phyloP scores from a whole-genome alignment of 2,329 filamentous ascomycete genomes.

The Xylariaceae sp. region DNA sequence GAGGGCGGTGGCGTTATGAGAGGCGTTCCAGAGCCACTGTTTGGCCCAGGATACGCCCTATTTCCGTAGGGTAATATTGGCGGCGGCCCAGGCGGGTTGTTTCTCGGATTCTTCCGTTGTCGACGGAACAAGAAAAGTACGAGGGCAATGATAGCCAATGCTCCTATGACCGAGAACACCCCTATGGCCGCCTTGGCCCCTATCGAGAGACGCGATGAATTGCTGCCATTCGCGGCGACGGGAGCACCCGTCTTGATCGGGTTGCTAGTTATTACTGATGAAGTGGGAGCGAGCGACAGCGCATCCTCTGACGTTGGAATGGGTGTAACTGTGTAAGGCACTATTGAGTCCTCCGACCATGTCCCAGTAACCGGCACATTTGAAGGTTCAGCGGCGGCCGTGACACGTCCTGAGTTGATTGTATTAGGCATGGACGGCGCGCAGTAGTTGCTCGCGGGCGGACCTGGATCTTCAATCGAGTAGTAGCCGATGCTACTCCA shows the following conservation, averaged over 20 bases:
- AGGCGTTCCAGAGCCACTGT: constrained; percentile 37
- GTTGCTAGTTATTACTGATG: constrained; percentile 1
- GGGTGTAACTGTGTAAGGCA: neutral
- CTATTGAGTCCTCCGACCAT: neutral
- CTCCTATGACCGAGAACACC: constrained; percentile 37
- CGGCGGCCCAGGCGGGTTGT: neutral
- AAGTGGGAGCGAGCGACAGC: constrained; percentile 1
- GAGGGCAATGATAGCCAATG: constrained; percentile 36
- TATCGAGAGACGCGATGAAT: constrained; percentile 32
- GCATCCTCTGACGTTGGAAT: neutral
- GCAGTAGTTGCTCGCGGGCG: constrained; percentile 17
- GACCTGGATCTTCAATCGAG: constrained; percentile 26
- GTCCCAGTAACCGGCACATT: neutral
- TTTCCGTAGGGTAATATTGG: constrained; percentile 23
- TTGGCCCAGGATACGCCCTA: constrained; percentile 25
- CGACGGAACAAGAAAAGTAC: constrained; percentile 35
- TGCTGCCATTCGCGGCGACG: constrained; percentile 9
- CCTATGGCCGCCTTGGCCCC: constrained; percentile 43
- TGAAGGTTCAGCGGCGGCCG: neutral
- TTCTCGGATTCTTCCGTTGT: constrained; percentile 26
- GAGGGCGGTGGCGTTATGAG: constrained; percentile 38
- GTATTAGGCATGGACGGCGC: constrained; percentile 3
- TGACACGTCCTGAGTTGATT: neutral
- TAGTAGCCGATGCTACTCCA: constrained; percentile 25
- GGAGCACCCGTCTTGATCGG: constrained; percentile 2